Percentiles rank a stretch among this genome's conserved stretches.
Evolutionary conservation across 805 yeast species (phyloP).

Genomic region (Saturnispora dispora): DNA sequence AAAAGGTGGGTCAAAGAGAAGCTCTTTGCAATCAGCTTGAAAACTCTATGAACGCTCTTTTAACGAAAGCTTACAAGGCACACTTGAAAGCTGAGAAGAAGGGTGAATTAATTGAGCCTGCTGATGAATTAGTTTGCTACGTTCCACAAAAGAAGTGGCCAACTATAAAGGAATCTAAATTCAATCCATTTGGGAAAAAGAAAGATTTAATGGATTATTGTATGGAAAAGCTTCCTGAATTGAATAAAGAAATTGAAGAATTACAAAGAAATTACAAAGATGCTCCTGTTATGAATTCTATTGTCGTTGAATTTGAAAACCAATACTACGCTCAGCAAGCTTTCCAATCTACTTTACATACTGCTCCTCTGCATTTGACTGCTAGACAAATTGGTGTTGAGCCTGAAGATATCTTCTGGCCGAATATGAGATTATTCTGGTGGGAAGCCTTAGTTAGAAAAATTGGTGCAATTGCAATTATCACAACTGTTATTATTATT

Average conservation of each 20-base stretch:
- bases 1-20: slow-evolving; percentile 51
- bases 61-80: slow-evolving; percentile 56
- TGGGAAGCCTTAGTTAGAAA: slow-evolving; percentile 60
- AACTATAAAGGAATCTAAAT: slow-evolving; percentile 32
- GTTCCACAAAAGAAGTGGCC: slow-evolving; percentile 66
- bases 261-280: slow-evolving; percentile 43
- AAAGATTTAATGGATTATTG: slow-evolving; percentile 55
- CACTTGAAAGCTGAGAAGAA: slow-evolving; percentile 61
- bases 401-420: slow-evolving; percentile 59
- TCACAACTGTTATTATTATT: slow-evolving; percentile 45
- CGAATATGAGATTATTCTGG: slow-evolving; percentile 70
- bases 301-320: slow-evolving; percentile 69
- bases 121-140: slow-evolving; percentile 43
- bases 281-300: slow-evolving; percentile 62
- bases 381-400: slow-evolving; percentile 57
- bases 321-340: slow-evolving; percentile 74
- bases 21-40: slow-evolving; percentile 56
- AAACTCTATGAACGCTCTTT: slow-evolving; percentile 47
- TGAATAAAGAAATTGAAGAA: slow-evolving; percentile 47
- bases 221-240: slow-evolving; percentile 44
- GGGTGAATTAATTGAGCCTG: slow-evolving; percentile 36
- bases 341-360: slow-evolving; percentile 52
- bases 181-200: slow-evolving; percentile 41
- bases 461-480: slow-evolving; percentile 42
- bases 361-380: slow-evolving; percentile 52